Percentiles rank a stretch among this genome's conserved stretches.
Conservation (phyloP, 2,329 filamentous ascomycete genomes). For the Nigrospora sphaerica region DNA sequence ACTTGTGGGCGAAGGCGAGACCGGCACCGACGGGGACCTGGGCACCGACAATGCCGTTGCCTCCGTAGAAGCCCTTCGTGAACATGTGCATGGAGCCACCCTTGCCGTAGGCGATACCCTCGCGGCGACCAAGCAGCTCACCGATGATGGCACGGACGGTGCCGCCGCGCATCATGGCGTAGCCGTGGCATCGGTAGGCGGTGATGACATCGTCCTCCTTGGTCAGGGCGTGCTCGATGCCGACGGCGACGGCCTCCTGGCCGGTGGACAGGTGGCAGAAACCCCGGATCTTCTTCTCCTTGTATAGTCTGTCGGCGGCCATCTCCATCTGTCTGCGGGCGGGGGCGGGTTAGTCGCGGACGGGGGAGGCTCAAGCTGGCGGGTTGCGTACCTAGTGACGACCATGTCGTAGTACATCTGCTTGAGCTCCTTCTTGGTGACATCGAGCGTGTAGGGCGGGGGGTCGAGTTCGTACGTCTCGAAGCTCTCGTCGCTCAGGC, state of each 20-base stretch:
- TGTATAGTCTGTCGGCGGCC: constrained; percentile 97
- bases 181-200: constrained; percentile 98
- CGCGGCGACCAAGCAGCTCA: constrained; percentile 87
- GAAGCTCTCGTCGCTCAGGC: constrained; percentile 96
- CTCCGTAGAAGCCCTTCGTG: constrained; percentile 92
- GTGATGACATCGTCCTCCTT: constrained; percentile 94
- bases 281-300: constrained; percentile 99
- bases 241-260: constrained; percentile 93
- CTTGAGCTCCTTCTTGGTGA: constrained; percentile 97
- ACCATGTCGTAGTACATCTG: constrained; percentile 99
- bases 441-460: constrained; percentile 83
- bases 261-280: constrained; percentile 99
- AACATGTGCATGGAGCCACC: constrained; percentile 99
- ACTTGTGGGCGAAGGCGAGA: constrained; percentile 95
- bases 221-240: constrained; percentile 92
- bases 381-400: constrained; percentile 64
- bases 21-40: constrained; percentile 97
- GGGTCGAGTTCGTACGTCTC: constrained; percentile 99
- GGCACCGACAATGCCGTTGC: constrained; percentile 97
- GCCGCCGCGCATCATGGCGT: constrained; percentile 91
- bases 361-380: constrained; percentile 3
- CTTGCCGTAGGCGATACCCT: constrained; percentile 98
- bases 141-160: constrained; percentile 89
- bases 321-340: constrained; percentile 89
- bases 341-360: constrained; percentile 1